These are phyloP conservation scores for Chrysoporthe deuterocubensis DNA, from an alignment of 2,329 filamentous ascomycete species.

Conservation along the genomic window DNA sequence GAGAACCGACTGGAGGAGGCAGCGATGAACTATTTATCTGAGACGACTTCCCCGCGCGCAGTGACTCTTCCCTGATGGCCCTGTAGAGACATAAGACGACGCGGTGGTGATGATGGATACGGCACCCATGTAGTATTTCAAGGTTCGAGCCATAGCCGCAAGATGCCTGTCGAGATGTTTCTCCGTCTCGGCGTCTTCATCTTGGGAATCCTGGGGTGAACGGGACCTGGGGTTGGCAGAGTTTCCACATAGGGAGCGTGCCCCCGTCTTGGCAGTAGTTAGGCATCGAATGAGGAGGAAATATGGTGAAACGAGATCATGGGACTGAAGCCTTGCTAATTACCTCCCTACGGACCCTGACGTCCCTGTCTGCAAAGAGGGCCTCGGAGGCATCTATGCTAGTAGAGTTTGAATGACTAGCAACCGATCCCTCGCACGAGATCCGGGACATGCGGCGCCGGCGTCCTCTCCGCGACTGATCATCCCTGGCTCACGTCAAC, in stretches of 20 bases:
- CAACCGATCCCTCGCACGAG: too few species aligned
- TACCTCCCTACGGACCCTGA: not conserved
- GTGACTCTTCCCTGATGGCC: not conserved
- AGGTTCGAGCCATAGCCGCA: not conserved
- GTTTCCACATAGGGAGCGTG: not conserved
- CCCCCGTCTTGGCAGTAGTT: not conserved
- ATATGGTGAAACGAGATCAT: not conserved
- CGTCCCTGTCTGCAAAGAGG: too few species aligned
- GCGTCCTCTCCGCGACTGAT: too few species aligned
- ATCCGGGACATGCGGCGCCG: too few species aligned
- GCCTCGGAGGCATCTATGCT: too few species aligned
- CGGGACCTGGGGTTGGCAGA: not conserved
- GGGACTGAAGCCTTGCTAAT: not conserved
- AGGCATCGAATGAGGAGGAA: not conserved
- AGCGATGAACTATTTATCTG: not conserved
- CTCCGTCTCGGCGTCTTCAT: constrained; percentile 1
- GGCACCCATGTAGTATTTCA: not conserved
- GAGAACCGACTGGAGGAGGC: not conserved
- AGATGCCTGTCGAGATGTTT: not conserved
- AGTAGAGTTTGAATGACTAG: too few species aligned
- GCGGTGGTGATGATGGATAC: not conserved
- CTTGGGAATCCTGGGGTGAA: not conserved
- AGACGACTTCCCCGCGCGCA: not conserved
- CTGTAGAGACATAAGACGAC: not conserved
- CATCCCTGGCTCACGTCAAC: too few species aligned